A percentile compares a stretch with the other conserved stretches of the same genome.
Evolutionary conservation across 768 basidiomycete species (phyloP).

Genomic region (Trametes gibbosa): DNA sequence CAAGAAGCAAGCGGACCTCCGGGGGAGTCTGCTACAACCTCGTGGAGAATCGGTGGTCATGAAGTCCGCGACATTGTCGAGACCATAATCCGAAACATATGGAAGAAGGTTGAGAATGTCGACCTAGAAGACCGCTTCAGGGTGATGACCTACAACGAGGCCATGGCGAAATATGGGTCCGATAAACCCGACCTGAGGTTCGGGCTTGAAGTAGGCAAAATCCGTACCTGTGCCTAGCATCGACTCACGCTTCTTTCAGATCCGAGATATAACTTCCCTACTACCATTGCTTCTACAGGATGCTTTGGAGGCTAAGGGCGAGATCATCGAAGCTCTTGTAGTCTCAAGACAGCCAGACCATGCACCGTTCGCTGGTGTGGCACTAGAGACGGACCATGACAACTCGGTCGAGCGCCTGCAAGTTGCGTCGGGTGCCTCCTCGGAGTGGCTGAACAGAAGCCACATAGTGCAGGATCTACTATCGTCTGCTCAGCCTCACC

Average conservation of each 20-base stretch:
- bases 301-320: constrained; percentile 11
- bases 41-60: constrained; percentile 83
- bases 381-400: not conserved
- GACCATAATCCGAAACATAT: constrained; percentile 68
- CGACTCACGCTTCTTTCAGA: constrained; percentile 14
- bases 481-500: not conserved
- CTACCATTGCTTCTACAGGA: constrained; percentile 14
- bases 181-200: constrained; percentile 95
- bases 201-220: constrained; percentile 66
- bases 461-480: not conserved
- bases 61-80: constrained; percentile 83
- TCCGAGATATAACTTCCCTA: constrained; percentile 22
- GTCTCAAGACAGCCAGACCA: not conserved
- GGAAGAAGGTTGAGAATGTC: constrained; percentile 66
- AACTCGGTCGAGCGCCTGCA: constrained; percentile 4
- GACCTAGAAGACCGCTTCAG: constrained; percentile 61
- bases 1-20: not conserved
- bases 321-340: constrained; percentile 23
- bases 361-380: not conserved
- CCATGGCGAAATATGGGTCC: constrained; percentile 94
- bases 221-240: not conserved
- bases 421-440: not conserved
- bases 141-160: constrained; percentile 86
- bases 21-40: constrained; percentile 21
- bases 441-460: constrained; percentile 5